Evolutionary conservation across 805 yeast genomes (phyloP).

Genomic region (Brettanomyces anomalus): DNA sequence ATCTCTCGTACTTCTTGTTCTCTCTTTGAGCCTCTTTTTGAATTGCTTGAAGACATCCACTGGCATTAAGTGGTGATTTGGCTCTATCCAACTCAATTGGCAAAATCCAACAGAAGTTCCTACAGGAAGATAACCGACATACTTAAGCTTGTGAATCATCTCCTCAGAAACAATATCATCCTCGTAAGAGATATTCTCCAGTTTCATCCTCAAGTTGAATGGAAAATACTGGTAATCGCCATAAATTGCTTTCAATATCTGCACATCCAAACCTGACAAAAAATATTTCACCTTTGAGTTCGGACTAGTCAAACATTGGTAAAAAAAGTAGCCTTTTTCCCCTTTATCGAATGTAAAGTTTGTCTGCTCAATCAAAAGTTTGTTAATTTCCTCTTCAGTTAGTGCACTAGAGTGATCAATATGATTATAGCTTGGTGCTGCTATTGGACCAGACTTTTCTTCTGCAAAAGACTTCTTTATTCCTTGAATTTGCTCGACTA

Average conservation of each 20-base stretch:
- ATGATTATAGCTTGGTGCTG: conserved; percentile 40
- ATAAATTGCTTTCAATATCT: conserved; percentile 52
- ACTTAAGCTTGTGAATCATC: conserved; percentile 53
- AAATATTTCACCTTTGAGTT: conserved; percentile 58
- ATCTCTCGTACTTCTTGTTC: conserved; percentile 41
- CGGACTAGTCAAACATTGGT: conserved; percentile 56
- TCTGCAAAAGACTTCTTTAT: conserved; percentile 27
- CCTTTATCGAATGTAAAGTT: conserved; percentile 4
- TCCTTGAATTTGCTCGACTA: conserved; percentile 35
- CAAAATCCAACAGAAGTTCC: conserved; percentile 80
- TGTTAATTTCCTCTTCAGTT: conserved; percentile 8
- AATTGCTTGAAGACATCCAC: conserved; percentile 23
- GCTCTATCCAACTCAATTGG: conserved; percentile 70
- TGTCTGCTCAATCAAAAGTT: conserved; percentile 12
- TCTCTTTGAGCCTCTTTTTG: conserved; percentile 44
- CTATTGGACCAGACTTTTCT: conserved; percentile 31
- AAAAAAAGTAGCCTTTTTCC: conserved; percentile 56
- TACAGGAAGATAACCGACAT: conserved; percentile 69
- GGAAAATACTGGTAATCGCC: conserved; percentile 65
- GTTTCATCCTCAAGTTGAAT: conserved; percentile 42
- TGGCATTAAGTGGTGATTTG: conserved; percentile 4
- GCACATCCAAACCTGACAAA: conserved; percentile 71
- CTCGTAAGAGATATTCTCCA: conserved; percentile 66
- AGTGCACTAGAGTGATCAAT: conserved; percentile 30
- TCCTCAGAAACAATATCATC: conserved; percentile 44